Conservation (phyloP, 768 basidiomycete species). For the Collybiopsis confluens region DNA sequence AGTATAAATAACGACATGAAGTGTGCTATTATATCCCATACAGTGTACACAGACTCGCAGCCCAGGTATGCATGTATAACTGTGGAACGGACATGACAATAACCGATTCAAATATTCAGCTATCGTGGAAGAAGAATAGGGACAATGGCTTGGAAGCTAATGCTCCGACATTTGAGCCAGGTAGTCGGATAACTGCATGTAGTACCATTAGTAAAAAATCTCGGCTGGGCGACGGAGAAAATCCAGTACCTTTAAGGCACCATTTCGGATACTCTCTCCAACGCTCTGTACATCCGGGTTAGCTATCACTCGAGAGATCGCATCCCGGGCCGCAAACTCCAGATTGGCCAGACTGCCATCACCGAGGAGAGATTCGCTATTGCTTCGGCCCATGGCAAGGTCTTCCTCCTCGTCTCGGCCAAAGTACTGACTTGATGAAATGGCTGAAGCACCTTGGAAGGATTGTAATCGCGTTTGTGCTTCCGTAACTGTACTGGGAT, state of each 20-base stretch:
- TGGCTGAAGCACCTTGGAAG: constrained; percentile 90
- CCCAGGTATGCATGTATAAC: background rate
- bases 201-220: constrained; percentile 4
- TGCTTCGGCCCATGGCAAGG: constrained; percentile 17
- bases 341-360: constrained; percentile 59
- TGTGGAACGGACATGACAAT: too few species aligned
- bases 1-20: background rate
- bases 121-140: too few species aligned
- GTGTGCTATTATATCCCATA: background rate
- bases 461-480: constrained; percentile 76
- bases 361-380: constrained; percentile 26
- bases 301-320: constrained; percentile 64
- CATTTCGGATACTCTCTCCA: constrained; percentile 71
- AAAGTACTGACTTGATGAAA: constrained; percentile 96
- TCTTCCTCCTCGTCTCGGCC: constrained; percentile 86
- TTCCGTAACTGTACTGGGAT: constrained; percentile 64
- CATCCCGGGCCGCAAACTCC: constrained; percentile 69
- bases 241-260: constrained; percentile 72
- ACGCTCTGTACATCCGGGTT: constrained; percentile 88
- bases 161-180: constrained; percentile 63
- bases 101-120: too few species aligned
- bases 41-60: background rate
- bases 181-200: constrained; percentile 55
- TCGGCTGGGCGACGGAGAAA: constrained; percentile 2
- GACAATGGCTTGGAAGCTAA: too few species aligned